Conservation (phyloP, 345 rosid species). For the Barbarea vulgaris region DNA sequence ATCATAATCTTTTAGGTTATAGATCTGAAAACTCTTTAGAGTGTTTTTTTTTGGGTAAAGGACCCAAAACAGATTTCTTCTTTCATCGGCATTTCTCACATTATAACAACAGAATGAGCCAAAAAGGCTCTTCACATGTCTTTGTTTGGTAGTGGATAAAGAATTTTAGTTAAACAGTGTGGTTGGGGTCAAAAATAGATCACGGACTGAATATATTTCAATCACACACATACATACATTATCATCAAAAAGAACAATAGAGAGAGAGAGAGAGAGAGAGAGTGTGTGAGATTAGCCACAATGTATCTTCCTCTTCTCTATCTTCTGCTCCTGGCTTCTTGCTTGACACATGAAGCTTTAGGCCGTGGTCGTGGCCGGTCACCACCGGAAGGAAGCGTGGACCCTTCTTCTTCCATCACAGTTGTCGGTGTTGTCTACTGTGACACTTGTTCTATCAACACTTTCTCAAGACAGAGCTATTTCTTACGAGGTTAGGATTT, state of each 20-base stretch:
- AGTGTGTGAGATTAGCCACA: slow-evolving; percentile 22
- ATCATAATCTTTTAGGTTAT: slow-evolving; percentile 2
- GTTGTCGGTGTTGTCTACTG: slow-evolving; percentile 83
- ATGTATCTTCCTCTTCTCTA: slow-evolving; percentile 49
- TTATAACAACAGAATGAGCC: slow-evolving; percentile 41
- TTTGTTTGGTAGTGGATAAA: slow-evolving; percentile 67
- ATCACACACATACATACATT: slow-evolving; percentile 33
- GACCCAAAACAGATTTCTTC: slow-evolving; percentile 11
- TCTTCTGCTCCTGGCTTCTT: slow-evolving; percentile 45
- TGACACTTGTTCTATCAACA: slow-evolving; percentile 63
- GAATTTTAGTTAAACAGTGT: slow-evolving; percentile 46
- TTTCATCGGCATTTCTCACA: slow-evolving; percentile 20
- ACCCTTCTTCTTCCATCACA: slow-evolving; percentile 59
- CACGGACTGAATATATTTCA: slow-evolving; percentile 64
- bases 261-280: background rate
- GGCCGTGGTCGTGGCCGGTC: slow-evolving; percentile 31
- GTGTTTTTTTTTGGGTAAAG: slow-evolving; percentile 13
- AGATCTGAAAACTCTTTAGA: slow-evolving; percentile 8
- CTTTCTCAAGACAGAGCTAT: slow-evolving; percentile 78
- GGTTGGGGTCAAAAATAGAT: slow-evolving; percentile 54
- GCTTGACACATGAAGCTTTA: slow-evolving; percentile 41
- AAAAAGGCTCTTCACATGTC: slow-evolving; percentile 76
- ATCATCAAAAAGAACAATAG: slow-evolving; percentile 27
- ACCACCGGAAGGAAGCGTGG: slow-evolving; percentile 25
- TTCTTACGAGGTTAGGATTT: slow-evolving; percentile 74